Base-by-base conservation (phyloP, 345 rosid species). In the Lenwebbia sp. region DNA sequence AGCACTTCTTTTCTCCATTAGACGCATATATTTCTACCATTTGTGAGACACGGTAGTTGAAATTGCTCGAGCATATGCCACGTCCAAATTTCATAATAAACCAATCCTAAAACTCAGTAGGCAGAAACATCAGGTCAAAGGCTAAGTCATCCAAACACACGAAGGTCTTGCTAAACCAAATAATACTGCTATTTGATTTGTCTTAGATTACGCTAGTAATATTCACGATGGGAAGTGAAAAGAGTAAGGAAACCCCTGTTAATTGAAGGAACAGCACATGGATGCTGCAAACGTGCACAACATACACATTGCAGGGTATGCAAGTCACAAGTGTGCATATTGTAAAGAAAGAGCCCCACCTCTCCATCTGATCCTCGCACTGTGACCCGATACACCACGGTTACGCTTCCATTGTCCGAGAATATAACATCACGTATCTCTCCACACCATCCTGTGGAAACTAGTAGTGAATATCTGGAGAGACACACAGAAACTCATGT, bases 281-380 rank as follows among this genome's bases (percentile, higher is more conserved):
- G 15, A 30, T 52, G 26, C 28, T 56, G 54, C 37, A 47, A 30
- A n/a, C 28, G 6, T 55, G 49, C 26, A 55, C 10, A 28, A 28
- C 7, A 50, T 11, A 23, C 47, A 74, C 47, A 50, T 49, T 6
- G 10, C 47, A 78, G 9, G 44, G 30, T 25, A 44, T 52, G 22
- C 78, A 65, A 17, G 78, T 14, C 83, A 54, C 23, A 15, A 11
- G 84, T 0, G 15, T 51, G 33, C 22, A 22, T 50, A 86, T 57
- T 21, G 5, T 19, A 76, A 70, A 83, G 82, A 50, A 86, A 83
- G 86, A 85, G 87, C 83, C 89, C 82, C 65, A 96, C 99, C 96
- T 97, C 99, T 88, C 98, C 98, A 88, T 97, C 99, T 17, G 99
- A 96, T 89, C 98, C 99, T 86, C 98, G 94, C 76, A 97, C 90